Base-by-base conservation (phyloP, 2,329 filamentous ascomycete genomes). In the Dryadomyces quercus-mongolicae region DNA sequence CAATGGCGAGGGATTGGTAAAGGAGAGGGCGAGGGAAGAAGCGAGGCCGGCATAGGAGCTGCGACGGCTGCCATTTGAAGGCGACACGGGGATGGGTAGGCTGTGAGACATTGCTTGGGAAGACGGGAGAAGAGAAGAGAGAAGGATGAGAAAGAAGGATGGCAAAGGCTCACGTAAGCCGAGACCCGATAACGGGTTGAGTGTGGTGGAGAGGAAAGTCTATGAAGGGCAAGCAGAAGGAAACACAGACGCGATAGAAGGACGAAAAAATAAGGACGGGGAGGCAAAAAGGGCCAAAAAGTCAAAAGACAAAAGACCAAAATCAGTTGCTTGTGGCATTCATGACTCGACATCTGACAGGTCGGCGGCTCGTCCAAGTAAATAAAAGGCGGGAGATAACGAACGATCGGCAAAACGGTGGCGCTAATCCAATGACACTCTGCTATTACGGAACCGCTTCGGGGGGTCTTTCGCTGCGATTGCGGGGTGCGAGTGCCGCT, bases 1-100 rank as follows among this genome's bases (percentile, higher is more conserved):
- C 49, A 86, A 73, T 21, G 84, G 82, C n/a, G 84, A 85, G 31
- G 74, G 71, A 21, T 80, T 75, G 25, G 71, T 70, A 65, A 82
- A 55, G 46, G 59, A 60, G 46, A 50, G 42, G n/a, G 52, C 58
- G 38, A 60, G 55, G 20, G 59, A 58, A 46, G 54, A 57, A 3
- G 58, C 59, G 6, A 56, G 43, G 13, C 36, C 51, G 40, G 42
- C 51, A 48, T 53, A 51, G 1, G 51, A 53, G 12, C 40, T 45
- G 5, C 51, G 54, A 3, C 51, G 54, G 16, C 31, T 21, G 22
- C 50, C 50, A 38, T 52, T 45, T 16, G 50, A 31, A 20, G 50
- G 40, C 10, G 25, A 34, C 6, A 45, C 40, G 38, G 50, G 22
- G 5, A 52, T 52, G 4, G 50, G 50, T 25, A 40, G 50, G 50